These are phyloP conservation scores for Camelina sativa DNA, from an alignment of 345 rosid species.

Conservation along the genomic window DNA sequence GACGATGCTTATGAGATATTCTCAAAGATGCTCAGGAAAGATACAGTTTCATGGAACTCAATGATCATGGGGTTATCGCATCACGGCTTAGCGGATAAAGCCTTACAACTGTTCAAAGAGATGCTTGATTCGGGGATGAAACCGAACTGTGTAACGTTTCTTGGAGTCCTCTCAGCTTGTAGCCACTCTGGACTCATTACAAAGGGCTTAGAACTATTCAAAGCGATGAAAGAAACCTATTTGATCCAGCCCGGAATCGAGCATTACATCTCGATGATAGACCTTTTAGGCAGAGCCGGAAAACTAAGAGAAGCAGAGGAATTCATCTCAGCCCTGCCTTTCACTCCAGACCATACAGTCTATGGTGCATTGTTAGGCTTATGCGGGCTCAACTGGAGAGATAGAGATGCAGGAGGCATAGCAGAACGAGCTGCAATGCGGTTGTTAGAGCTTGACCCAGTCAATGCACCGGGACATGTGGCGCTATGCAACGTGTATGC, in stretches of 20 bases:
- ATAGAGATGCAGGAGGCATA: slow-evolving; percentile 37
- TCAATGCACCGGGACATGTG: slow-evolving; percentile 72
- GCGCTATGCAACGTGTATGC: slow-evolving; percentile 70
- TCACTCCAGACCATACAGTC: slow-evolving; percentile 56
- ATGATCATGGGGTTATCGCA: slow-evolving; percentile 67
- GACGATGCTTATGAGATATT: slow-evolving; percentile 58
- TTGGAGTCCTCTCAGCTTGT: slow-evolving; percentile 61
- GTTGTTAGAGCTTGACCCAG: slow-evolving; percentile 66
- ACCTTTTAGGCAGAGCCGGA: slow-evolving; percentile 75
- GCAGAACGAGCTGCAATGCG: slow-evolving; percentile 56
- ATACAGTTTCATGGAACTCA: slow-evolving; percentile 66
- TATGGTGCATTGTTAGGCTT: slow-evolving; percentile 77
- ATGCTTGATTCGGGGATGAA: slow-evolving; percentile 52
- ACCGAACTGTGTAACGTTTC: slow-evolving; percentile 62
- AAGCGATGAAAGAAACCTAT: slow-evolving; percentile 53
- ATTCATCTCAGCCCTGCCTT: slow-evolving; percentile 60
- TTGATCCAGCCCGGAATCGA: slow-evolving; percentile 58
- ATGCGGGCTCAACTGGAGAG: slow-evolving; percentile 53
- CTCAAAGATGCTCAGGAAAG: slow-evolving; percentile 53
- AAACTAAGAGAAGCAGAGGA: slow-evolving; percentile 68
- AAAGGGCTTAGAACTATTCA: slow-evolving; percentile 57
- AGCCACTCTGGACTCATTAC: slow-evolving; percentile 71
- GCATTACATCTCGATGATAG: slow-evolving; percentile 76
- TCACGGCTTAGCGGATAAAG: slow-evolving; percentile 58
- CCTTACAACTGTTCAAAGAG: slow-evolving; percentile 52